Conservation (phyloP, 2,329 filamentous ascomycete genomes). For the Zasmidium cellare region DNA sequence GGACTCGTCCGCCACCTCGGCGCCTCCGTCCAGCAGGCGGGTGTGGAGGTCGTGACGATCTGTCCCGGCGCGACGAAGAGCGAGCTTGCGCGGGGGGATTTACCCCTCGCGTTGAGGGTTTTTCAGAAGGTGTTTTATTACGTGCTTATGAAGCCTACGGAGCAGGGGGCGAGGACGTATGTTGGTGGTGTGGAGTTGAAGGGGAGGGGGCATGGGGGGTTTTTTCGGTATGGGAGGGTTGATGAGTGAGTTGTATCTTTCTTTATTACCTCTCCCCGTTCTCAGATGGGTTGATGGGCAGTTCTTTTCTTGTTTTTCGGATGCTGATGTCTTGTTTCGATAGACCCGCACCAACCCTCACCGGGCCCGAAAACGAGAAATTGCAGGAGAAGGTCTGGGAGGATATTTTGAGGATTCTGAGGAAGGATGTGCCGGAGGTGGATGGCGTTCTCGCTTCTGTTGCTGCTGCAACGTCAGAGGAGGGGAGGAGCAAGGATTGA, state of each 20-base stretch:
- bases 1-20: conserved; percentile 3
- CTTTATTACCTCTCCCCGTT: background rate
- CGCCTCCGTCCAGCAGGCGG: background rate
- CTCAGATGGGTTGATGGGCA: too few relatives aligned
- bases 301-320: too few relatives aligned
- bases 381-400: conserved; percentile 6
- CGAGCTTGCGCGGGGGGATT: background rate
- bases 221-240: conserved; percentile 17
- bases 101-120: background rate
- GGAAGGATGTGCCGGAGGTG: conserved; percentile 2
- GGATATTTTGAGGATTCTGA: background rate
- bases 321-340: background rate
- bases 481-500: background rate
- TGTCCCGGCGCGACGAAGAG: conserved; percentile 8
- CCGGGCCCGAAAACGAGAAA: background rate
- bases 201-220: conserved; percentile 17
- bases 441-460: background rate
- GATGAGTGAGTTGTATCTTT: conserved; percentile 12
- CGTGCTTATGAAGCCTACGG: conserved; percentile 12
- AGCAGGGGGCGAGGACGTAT: conserved; percentile 22
- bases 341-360: conserved; percentile 3
- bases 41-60: conserved; percentile 14
- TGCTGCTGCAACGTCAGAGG: background rate
- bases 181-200: conserved; percentile 15
- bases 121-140: background rate